Conservation (phyloP, 1,284 basidiomycete species). For the Ustilago curta region DNA sequence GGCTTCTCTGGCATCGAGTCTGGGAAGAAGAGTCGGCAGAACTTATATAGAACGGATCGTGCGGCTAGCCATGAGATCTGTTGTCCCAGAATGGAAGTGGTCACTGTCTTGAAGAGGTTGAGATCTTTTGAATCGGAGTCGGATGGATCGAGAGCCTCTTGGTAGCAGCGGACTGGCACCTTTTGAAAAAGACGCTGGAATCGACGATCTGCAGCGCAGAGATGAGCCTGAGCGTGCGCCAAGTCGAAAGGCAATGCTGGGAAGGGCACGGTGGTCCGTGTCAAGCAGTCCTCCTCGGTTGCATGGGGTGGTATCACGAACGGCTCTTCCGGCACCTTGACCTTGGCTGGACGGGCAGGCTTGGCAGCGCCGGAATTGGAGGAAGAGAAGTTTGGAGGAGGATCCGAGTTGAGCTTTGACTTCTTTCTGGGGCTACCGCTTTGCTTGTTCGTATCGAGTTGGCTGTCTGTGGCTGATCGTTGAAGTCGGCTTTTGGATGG, state of each 20-base stretch:
- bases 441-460: slow-evolving; percentile 6
- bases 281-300: slow-evolving; percentile 41
- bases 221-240: slow-evolving; percentile 79
- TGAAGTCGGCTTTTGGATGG: slow-evolving; percentile 18
- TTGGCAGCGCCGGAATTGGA: not conserved
- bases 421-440: slow-evolving; percentile 6
- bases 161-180: slow-evolving; percentile 78
- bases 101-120: slow-evolving; percentile 71
- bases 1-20: slow-evolving; percentile 58
- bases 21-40: slow-evolving; percentile 72
- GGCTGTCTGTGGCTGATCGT: slow-evolving; percentile 40
- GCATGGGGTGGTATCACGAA: slow-evolving; percentile 43
- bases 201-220: slow-evolving; percentile 77
- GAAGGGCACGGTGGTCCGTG: slow-evolving; percentile 48
- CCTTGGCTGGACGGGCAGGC: slow-evolving; percentile 10
- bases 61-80: slow-evolving; percentile 94
- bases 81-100: slow-evolving; percentile 81
- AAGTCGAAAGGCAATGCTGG: slow-evolving; percentile 78
- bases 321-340: slow-evolving; percentile 37
- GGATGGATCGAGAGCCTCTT: slow-evolving; percentile 72
- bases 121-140: slow-evolving; percentile 71
- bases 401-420: not conserved
- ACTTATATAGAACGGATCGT: slow-evolving; percentile 84
- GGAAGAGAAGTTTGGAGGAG: not conserved
- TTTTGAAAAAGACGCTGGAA: slow-evolving; percentile 79